Conservation (phyloP, 2,329 filamentous ascomycete genomes). For the Aureobasidium sp. region DNA sequence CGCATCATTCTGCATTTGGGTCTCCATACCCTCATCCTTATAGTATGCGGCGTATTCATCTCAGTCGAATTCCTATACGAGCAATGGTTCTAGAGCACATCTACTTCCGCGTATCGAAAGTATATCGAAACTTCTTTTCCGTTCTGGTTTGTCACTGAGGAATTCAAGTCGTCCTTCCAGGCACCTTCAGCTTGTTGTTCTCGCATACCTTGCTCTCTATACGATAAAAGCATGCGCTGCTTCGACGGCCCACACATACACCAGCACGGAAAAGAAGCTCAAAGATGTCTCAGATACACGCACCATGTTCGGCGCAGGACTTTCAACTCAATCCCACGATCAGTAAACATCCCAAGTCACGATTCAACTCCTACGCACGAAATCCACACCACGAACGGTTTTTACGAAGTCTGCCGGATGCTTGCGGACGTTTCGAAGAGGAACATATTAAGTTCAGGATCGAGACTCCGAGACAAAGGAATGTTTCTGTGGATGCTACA, state of each 20-base stretch:
- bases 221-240: too few relatives aligned
- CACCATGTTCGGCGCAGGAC: neutral
- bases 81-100: neutral
- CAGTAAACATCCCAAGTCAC: neutral
- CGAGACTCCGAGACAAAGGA: neutral
- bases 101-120: neutral
- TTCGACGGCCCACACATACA: neutral
- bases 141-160: neutral
- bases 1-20: neutral
- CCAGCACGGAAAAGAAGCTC: neutral
- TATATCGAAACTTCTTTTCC: neutral
- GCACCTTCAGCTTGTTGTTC: neutral
- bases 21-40: neutral
- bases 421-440: neutral
- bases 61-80: neutral
- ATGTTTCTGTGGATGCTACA: neutral
- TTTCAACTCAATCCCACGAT: neutral
- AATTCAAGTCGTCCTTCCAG: neutral
- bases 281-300: neutral
- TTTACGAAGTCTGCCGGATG: neutral
- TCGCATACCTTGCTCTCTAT: neutral
- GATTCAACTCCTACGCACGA: neutral
- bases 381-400: neutral
- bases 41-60: neutral
- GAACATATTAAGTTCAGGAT: neutral